phyloP scores from a whole-genome alignment of 2,329 filamentous ascomycete species.

The Sporothrix luriei region DNA sequence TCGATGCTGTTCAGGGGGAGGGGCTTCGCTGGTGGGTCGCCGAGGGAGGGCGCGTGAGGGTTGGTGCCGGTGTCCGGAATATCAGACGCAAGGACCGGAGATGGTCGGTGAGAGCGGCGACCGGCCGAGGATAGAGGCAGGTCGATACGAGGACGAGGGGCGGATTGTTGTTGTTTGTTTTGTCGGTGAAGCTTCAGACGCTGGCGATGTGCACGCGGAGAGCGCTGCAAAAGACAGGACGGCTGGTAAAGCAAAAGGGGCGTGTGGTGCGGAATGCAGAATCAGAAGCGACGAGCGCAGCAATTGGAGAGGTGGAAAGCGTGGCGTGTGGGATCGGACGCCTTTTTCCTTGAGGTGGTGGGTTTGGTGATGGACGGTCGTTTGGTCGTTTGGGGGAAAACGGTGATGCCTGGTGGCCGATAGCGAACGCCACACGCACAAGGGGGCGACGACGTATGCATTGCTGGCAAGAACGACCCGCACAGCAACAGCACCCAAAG shows the following conservation, averaged over 20 bases:
- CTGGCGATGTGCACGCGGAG: background rate
- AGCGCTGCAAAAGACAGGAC: background rate
- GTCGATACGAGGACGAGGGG: background rate
- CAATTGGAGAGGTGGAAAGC: background rate
- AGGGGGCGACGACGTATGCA: constrained; percentile 16
- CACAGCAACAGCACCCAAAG: constrained; percentile 20
- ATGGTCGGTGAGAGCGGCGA: background rate
- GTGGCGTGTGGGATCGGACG: constrained; percentile 12
- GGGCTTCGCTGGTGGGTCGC: background rate
- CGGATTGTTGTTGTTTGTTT: constrained; percentile 13
- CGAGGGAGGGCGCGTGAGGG: background rate
- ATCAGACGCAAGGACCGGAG: constrained; percentile 2
- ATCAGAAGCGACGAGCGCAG: background rate
- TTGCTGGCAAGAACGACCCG: constrained; percentile 4
- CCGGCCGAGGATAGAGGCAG: constrained; percentile 3
- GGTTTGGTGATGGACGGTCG: background rate
- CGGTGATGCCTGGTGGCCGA: constrained; percentile 31
- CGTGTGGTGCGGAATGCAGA: constrained; percentile 3
- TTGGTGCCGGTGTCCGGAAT: background rate
- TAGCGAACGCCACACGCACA: constrained; percentile 19
- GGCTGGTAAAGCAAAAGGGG: background rate
- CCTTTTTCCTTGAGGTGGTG: background rate
- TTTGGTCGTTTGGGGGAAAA: constrained; percentile 23
- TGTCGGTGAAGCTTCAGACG: constrained; percentile 12
- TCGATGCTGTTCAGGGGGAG: background rate